These are phyloP conservation scores for Blastobotrys proliferans DNA, from an alignment of 1,139 yeast genomes.

Conservation along the genomic window DNA sequence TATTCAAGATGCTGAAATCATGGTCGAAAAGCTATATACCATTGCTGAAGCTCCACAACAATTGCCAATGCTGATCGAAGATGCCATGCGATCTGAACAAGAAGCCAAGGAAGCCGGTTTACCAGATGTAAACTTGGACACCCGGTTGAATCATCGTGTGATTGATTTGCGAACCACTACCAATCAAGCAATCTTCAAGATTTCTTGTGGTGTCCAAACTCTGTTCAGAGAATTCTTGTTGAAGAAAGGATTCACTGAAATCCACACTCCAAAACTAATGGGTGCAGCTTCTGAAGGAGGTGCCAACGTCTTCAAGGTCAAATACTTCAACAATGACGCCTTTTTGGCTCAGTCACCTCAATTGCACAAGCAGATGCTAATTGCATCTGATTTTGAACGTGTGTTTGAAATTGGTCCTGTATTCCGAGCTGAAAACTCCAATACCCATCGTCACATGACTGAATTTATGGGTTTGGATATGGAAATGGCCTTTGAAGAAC, in stretches of 20 bases:
- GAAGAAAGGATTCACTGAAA: conserved; percentile 70
- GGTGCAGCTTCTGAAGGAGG: conserved; percentile 99
- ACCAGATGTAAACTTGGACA: conserved; percentile 93
- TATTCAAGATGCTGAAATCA: conserved; percentile 86
- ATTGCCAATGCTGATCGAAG: conserved; percentile 91
- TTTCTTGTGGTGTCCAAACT: conserved; percentile 83
- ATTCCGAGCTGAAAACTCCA: conserved; percentile 97
- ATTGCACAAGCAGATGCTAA: conserved; percentile 94
- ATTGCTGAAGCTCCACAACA: conserved; percentile 88
- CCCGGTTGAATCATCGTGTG: conserved; percentile 90
- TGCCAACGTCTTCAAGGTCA: conserved; percentile 87
- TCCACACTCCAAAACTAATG: conserved; percentile 92
- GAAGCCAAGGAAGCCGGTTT: conserved; percentile 90
- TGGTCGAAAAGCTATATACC: conserved; percentile 65
- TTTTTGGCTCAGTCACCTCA: conserved; percentile 98
- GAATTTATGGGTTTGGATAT: conserved; percentile 96
- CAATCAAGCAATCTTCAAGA: conserved; percentile 93
- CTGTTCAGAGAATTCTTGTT: conserved; percentile 85
- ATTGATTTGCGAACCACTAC: conserved; percentile 95
- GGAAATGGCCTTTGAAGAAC: conserved; percentile 98
- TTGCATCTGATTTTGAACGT: conserved; percentile 94
- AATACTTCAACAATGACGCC: conserved; percentile 89
- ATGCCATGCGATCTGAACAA: conserved; percentile 91
- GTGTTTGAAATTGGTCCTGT: conserved; percentile 97
- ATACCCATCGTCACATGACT: conserved; percentile 99